Conservation (phyloP, 257 asterid species). For the Solanum neorickii region DNA sequence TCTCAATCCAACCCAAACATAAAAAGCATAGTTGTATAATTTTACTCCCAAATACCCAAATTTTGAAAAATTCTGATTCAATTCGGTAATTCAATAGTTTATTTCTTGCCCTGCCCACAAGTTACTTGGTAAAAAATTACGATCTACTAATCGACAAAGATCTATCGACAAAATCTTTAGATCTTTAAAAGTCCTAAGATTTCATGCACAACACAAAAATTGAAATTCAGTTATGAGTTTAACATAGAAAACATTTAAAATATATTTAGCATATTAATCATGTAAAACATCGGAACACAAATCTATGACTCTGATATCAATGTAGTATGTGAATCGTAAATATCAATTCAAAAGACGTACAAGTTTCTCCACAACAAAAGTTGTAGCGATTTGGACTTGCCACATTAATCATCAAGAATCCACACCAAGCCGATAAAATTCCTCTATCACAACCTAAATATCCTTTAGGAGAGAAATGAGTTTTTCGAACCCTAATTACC, state of each 20-base stretch:
- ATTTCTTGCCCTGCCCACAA: no score
- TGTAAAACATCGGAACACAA: background rate
- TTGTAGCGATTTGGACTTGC: background rate
- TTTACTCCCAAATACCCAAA: no score
- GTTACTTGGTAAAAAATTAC: background rate
- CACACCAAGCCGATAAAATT: background rate
- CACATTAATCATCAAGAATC: background rate
- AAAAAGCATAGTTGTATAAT: no score
- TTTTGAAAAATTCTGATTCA: fast-evolving
- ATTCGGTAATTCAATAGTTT: no score
- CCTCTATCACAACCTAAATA: background rate
- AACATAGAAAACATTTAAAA: background rate
- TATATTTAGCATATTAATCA: background rate
- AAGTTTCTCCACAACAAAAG: no score
- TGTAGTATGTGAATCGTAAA: no score
- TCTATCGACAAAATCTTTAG: background rate
- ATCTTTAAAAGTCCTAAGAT: background rate
- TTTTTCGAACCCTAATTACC: background rate
- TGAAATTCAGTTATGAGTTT: no score
- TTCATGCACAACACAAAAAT: background rate
- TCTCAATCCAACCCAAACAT: no score
- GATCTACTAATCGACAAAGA: no score
- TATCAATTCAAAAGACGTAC: no score
- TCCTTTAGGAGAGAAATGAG: background rate
- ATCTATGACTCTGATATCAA: no score